Percentiles rank a stretch among this genome's conserved stretches.
Conservation (phyloP, 331 rosid genomes). For the Rosa hybrid region DNA sequence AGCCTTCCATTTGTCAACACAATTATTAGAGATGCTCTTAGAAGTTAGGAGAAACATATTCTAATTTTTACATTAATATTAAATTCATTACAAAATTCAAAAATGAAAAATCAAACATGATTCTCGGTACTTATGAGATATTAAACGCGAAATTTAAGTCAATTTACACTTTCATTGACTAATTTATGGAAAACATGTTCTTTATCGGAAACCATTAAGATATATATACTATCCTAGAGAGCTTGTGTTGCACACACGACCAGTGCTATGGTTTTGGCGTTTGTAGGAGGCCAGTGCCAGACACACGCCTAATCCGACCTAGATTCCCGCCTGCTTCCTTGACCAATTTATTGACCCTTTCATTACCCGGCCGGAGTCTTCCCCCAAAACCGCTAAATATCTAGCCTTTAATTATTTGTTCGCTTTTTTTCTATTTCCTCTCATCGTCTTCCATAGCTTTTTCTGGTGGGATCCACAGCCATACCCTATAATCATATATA, state of each 20-base stretch:
- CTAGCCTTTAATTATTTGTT: not conserved
- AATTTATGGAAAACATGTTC: no score
- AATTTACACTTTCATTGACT: not conserved
- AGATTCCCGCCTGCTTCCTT: not conserved
- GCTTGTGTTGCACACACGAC: conserved; percentile 34
- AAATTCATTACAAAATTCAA: no score
- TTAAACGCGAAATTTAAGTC: not conserved
- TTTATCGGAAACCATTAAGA: not conserved
- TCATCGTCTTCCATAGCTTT: no score
- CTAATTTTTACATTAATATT: no score
- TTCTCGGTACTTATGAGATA: no score
- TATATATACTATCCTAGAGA: not conserved
- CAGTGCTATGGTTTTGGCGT: not conserved
- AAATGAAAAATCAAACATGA: no score
- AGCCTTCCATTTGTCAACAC: no score
- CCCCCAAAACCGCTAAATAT: not conserved
- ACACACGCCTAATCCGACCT: conserved; percentile 23
- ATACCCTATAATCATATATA: no score
- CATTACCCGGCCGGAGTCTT: not conserved
- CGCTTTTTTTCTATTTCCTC: not conserved
- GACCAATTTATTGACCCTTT: not conserved
- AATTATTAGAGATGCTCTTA: no score
- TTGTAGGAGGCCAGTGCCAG: conserved; percentile 10
- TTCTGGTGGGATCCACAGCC: not conserved
- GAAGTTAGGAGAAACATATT: no score